A percentile compares a stretch with the other conserved stretches of the same genome.
Evolutionary conservation across 2,329 filamentous ascomycete species (phyloP).

Genomic region (Teratosphaeria epicoccoides): DNA sequence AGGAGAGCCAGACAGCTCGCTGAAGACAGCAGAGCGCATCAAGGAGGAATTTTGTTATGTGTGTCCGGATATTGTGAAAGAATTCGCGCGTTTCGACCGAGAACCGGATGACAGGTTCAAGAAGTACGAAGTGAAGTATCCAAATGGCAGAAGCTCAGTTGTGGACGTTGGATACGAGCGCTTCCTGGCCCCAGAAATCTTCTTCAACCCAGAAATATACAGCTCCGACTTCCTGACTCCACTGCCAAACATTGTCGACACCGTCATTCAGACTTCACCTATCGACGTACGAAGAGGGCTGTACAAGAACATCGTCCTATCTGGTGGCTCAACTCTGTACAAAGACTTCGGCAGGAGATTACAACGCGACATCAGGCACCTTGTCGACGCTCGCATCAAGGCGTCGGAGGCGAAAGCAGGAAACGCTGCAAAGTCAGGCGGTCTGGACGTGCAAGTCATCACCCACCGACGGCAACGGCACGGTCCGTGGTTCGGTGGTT

Average conservation of each 20-base stretch:
- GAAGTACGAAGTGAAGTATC: constrained; percentile 77
- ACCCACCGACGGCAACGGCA: constrained; percentile 95
- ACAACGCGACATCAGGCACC: constrained; percentile 92
- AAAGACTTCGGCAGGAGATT: constrained; percentile 94
- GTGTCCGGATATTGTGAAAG: constrained; percentile 96
- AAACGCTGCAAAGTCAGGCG: constrained; percentile 75
- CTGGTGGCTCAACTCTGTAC: constrained; percentile 92
- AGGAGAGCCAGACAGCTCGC: constrained; percentile 88
- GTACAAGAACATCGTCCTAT: constrained; percentile 99
- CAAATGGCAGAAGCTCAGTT: constrained; percentile 70
- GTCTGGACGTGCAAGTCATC: constrained; percentile 92
- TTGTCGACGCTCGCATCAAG: constrained; percentile 86
- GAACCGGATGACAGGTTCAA: constrained; percentile 77
- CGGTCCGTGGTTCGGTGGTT: constrained; percentile 97
- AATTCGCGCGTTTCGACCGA: constrained; percentile 87
- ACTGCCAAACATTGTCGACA: constrained; percentile 85
- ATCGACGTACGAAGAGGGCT: constrained; percentile 94
- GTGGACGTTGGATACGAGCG: constrained; percentile 97
- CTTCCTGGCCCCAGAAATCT: constrained; percentile 96
- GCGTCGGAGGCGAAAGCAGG: constrained; percentile 87
- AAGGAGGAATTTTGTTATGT: constrained; percentile 99
- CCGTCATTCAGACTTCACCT: constrained; percentile 92
- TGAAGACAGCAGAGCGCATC: constrained; percentile 96
- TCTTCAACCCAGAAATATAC: constrained; percentile 99
- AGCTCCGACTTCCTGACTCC: constrained; percentile 97